Conservation (phyloP, 169 alveolate genomes). For the Plasmodium vinckei region DNA sequence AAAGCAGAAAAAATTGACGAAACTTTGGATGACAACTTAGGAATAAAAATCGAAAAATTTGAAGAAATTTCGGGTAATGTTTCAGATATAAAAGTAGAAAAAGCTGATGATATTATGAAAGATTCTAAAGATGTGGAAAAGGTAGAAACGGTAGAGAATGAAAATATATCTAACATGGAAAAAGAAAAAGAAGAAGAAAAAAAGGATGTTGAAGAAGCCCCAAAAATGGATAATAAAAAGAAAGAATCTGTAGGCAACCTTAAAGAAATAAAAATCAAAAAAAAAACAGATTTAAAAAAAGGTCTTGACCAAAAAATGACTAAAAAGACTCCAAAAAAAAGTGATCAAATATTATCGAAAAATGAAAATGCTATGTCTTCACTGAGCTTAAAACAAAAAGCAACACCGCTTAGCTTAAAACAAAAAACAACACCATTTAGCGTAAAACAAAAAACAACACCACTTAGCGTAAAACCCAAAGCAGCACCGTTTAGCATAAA, state of each 20-base stretch:
- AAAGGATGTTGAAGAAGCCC: background rate
- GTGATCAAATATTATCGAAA: slow-evolving; percentile 11
- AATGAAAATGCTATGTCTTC: background rate
- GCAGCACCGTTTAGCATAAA: slow-evolving; percentile 12
- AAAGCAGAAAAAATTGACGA: background rate
- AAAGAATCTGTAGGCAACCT: background rate
- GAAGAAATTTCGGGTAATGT: background rate
- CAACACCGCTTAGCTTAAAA: background rate
- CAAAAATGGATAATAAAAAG: slow-evolving; percentile 5
- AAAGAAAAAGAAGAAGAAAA: background rate
- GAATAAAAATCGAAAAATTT: background rate
- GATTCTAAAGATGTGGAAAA: background rate
- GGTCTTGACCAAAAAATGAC: slow-evolving; percentile 22
- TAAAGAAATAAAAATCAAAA: slow-evolving; percentile 33
- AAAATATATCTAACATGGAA: background rate
- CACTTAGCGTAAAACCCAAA: background rate
- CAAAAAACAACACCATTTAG: background rate
- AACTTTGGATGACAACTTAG: slow-evolving; percentile 4
- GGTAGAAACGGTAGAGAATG: background rate
- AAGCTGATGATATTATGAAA: background rate
- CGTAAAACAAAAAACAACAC: background rate
- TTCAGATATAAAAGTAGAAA: background rate
- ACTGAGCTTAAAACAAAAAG: slow-evolving; percentile 2
- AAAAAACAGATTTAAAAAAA: slow-evolving; percentile 36
- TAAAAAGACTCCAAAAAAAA: slow-evolving; percentile 26